Evolutionary conservation across 1,284 basidiomycete species (phyloP), one percentile per base, ranked within the genome.

Genomic region (Marasmius tenuissimus): DNA sequence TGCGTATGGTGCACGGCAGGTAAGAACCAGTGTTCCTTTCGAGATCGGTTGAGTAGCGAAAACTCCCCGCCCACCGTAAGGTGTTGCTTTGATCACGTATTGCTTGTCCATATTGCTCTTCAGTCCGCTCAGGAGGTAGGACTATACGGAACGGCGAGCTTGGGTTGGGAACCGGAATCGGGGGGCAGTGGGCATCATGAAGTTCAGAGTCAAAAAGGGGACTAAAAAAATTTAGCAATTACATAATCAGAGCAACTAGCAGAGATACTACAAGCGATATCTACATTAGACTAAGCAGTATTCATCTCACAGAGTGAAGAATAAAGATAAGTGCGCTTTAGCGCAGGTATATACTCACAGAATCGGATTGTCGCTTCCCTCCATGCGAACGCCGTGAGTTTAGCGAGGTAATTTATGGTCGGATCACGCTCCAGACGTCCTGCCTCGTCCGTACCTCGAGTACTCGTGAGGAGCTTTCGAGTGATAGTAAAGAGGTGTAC

Each of bases 1-100:
- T 0, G 79, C 77, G 63, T 82, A 85, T 2, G 84, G 85, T 11
- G 68, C 68, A 47, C 72, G 60, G 61, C 79, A 79, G 37, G 72
- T 72, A 60, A 81, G 74, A 50, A 86, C 68, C 33, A 76, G 71
- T 2, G 78, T 80, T 49, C 76, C 76, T 53, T 75, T 71, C 4
- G 75, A 71, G 56, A 85, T 80, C 34, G 69, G 54, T 35, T 70
- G 65, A 12, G 66, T 75, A 8, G 84, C 78, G 58, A 84, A 85
- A 10, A 84, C 74, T 52, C 84, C 81, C 58, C 85, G 77, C n/a
- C 85, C 84, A 42, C 83, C 82, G 62, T 81, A 73, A 12, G 71
- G 67, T 20, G 83, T 85, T 3, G 72, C 61, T 50, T 67, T 58
- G 27, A 58, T 57, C 10, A 33, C 34, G 39, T 60, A 60, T 22